Percentiles rank a stretch among this genome's conserved stretches.
These are phyloP conservation scores for Agarophyton chilense DNA, from an alignment of 23 red algal genomes.

Conservation along the genomic window DNA sequence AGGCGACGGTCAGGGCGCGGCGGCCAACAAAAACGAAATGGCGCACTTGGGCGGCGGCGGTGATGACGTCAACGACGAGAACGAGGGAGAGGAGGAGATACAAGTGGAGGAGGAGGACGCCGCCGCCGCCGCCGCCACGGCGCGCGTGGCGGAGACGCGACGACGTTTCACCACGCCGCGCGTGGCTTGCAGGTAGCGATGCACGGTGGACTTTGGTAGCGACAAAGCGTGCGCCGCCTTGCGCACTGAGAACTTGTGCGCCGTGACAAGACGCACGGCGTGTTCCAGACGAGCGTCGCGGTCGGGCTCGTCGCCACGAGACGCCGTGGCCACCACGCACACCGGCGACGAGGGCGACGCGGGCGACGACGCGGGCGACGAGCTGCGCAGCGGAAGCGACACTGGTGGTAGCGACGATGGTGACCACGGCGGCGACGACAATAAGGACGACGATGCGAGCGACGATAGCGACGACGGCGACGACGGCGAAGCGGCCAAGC, in stretches of 20 bases:
- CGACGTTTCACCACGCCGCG: neutral
- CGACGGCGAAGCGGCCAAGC: neutral
- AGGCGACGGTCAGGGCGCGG: neutral
- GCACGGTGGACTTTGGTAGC: conserved; percentile 44
- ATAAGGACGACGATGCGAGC: too few relatives aligned
- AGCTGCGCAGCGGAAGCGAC: neutral
- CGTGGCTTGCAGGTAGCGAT: conserved; percentile 58
- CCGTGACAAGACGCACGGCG: conserved; percentile 27
- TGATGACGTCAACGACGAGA: neutral
- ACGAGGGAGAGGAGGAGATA: too few relatives aligned
- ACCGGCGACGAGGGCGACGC: conserved; percentile 6
- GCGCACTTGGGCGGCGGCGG: conserved; percentile 14
- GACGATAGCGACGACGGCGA: neutral
- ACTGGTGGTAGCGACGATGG: too few relatives aligned
- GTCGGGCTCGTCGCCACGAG: conserved; percentile 15
- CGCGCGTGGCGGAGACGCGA: neutral
- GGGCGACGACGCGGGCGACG: neutral
- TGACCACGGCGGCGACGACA: too few relatives aligned
- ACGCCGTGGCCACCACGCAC: neutral
- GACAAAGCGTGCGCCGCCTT: conserved; percentile 46
- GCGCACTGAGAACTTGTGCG: conserved; percentile 26
- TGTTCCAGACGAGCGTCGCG: conserved; percentile 40
- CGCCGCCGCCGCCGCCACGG: too few relatives aligned
- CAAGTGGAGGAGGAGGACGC: too few relatives aligned
- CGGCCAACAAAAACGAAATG: neutral